Evolutionary conservation across 345 rosid species (phyloP), one percentile per base, ranked within the genome.

Genomic region (Geranium rotundifolium): DNA sequence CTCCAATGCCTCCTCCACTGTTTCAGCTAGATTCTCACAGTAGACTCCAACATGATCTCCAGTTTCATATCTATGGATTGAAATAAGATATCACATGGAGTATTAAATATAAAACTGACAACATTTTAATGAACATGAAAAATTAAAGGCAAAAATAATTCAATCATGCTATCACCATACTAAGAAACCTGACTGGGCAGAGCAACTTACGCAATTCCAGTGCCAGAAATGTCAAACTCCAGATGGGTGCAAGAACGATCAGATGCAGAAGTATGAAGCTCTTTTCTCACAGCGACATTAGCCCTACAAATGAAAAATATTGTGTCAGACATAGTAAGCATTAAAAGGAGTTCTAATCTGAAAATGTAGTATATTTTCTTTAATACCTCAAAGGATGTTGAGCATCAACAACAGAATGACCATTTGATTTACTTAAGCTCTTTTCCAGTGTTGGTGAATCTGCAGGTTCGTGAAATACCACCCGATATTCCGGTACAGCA

Each of bases 191-290:
- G 15, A 46, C 16, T 18, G 54, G 37, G 39, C 29, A 59, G n/a
- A 18, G 57, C 18, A 79, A 73, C 95, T 83, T 81, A 89, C 96
- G 46, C 74, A 54, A 92, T 76, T 55, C 89, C 77, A 68, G 91
- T 85, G 69, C 83, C 85, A 29, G 88, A 71, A 63, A 83, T 76
- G 74, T 89, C 95, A 68, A 92, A 92, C 76, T 92, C 98, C 74
- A 92, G 70, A 83, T 92, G 98, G 58, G 85, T 87, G 78, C 98
- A 92, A 37, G 96, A 92, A 49, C 96, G 85, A 60, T 92, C 93
- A 64, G 98, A 92, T 71, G 73, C 95, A 50, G 88, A 80, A 75
- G 74, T 84, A 73, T 92, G 98, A 59, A 92, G 96, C 84, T 92
- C 96, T 64, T 69, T 89, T 75, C 66, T 89, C 29, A 81, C 76